Evolutionary conservation across 805 yeast genomes (phyloP).

Genomic region (Candida yuanshanica): DNA sequence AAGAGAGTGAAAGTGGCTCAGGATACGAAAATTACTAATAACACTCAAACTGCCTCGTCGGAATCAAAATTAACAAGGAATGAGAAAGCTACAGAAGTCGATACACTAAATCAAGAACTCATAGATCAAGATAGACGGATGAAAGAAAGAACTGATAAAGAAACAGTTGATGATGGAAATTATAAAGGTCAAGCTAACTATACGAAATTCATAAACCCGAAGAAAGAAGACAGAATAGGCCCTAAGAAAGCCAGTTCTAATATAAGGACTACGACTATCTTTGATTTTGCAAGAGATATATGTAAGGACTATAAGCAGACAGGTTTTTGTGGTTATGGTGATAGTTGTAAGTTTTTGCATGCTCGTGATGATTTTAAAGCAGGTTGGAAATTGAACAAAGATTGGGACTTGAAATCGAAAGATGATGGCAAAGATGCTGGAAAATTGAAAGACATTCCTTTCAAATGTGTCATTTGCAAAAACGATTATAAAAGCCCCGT

Average conservation of each 20-base stretch:
- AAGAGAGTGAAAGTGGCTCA: not conserved
- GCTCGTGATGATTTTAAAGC: constrained; percentile 78
- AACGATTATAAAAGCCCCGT: constrained; percentile 50
- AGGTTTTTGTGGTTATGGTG: constrained; percentile 97
- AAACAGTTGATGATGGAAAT: constrained; percentile 16
- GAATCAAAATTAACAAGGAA: constrained; percentile 13
- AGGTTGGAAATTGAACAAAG: constrained; percentile 59
- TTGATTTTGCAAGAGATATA: constrained; percentile 89
- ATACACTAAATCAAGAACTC: constrained; percentile 17
- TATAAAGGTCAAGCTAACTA: constrained; percentile 27
- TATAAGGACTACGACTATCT: constrained; percentile 58
- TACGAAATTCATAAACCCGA: constrained; percentile 22
- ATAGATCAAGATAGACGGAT: constrained; percentile 13
- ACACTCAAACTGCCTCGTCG: not conserved
- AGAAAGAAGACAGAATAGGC: constrained; percentile 24
- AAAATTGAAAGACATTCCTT: constrained; percentile 38
- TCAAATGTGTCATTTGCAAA: constrained; percentile 58
- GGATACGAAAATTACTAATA: not conserved
- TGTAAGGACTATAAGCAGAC: constrained; percentile 89
- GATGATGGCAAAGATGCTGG: constrained; percentile 22
- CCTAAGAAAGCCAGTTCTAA: constrained; percentile 38
- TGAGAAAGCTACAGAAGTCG: constrained; percentile 22
- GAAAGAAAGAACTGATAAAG: constrained; percentile 6
- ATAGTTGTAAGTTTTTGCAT: constrained; percentile 91
- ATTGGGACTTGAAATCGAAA: constrained; percentile 50